These are phyloP conservation scores for Graphium sp. DNA, from an alignment of 2,329 filamentous ascomycete genomes.

Conservation along the genomic window DNA sequence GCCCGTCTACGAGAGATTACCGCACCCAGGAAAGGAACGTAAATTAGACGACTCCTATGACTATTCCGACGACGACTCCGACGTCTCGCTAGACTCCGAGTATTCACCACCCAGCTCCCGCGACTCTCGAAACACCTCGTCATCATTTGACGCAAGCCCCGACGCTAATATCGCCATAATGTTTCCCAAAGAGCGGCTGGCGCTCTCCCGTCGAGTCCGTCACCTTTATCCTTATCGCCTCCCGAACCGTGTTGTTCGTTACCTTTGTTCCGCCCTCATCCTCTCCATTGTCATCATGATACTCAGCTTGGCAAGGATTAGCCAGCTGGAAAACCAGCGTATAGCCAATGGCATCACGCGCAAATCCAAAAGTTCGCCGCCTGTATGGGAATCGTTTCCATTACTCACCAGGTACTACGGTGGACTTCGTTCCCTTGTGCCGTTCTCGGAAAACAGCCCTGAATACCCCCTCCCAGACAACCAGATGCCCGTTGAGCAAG, in stretches of 20 bases:
- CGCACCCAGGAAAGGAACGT: conserved; percentile 27
- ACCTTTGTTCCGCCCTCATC: conserved; percentile 57
- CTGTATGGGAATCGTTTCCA: conserved; percentile 68
- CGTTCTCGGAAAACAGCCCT: conserved; percentile 48
- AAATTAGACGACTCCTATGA: conserved; percentile 31
- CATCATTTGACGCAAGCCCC: no score
- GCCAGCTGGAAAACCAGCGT: conserved; percentile 49
- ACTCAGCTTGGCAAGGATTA: conserved; percentile 55
- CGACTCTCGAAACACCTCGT: conserved; percentile 35
- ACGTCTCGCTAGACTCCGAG: conserved; percentile 16
- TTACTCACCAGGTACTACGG: conserved; percentile 85
- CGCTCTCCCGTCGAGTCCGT: conserved; percentile 8
- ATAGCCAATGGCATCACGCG: conserved; percentile 29
- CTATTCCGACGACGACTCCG: conserved; percentile 25
- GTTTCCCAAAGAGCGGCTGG: conserved; percentile 18
- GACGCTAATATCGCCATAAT: conserved; percentile 24
- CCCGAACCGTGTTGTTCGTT: conserved; percentile 59
- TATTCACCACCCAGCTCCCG: conserved; percentile 26
- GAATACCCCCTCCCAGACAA: conserved; percentile 54
- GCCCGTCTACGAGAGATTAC: conserved; percentile 31
- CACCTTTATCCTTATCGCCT: conserved; percentile 37
- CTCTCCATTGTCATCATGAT: conserved; percentile 61
- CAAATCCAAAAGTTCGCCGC: conserved; percentile 26
- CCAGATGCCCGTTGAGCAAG: conserved; percentile 11
- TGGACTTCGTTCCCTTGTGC: conserved; percentile 57